Percentiles rank a stretch among this genome's conserved stretches.
Evolutionary conservation across 192 early-diverging fungal species (phyloP).

Genomic region (Gonapodya prolifera): DNA sequence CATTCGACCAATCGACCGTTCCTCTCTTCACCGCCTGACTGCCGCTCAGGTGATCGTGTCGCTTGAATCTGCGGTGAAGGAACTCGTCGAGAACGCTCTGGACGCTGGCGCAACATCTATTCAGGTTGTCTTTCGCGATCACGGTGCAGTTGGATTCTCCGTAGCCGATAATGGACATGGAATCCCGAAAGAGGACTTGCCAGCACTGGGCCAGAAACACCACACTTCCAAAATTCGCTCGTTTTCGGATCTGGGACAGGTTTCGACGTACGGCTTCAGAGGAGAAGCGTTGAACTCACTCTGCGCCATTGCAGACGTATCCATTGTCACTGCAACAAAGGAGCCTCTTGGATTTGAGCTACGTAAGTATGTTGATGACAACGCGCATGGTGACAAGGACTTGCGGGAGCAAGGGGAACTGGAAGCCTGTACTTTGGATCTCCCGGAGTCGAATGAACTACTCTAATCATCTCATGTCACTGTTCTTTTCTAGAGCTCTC

Average conservation of each 20-base stretch:
- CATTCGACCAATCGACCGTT: not conserved
- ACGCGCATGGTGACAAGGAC: too few relatives aligned
- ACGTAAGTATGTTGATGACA: too few relatives aligned
- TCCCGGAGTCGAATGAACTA: too few relatives aligned
- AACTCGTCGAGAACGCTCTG: constrained; percentile 86
- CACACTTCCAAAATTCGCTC: constrained; percentile 71
- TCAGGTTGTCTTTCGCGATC: constrained; percentile 69
- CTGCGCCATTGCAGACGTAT: constrained; percentile 51
- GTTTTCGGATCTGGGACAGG: constrained; percentile 65
- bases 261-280: constrained; percentile 80
- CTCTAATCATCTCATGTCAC: too few relatives aligned
- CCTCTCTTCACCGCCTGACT: constrained; percentile 3
- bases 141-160: constrained; percentile 58
- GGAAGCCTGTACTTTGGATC: too few relatives aligned
- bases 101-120: constrained; percentile 76
- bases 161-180: constrained; percentile 85
- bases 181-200: constrained; percentile 47
- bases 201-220: constrained; percentile 57
- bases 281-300: constrained; percentile 89
- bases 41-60: constrained; percentile 14
- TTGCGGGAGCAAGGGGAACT: too few relatives aligned
- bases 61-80: constrained; percentile 31
- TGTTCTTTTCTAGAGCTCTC: not conserved
- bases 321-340: constrained; percentile 38
- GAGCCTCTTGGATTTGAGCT: constrained; percentile 48